Evolutionary conservation across 1,284 basidiomycete species (phyloP).

Genomic region (Lignosus rhinocerotis): DNA sequence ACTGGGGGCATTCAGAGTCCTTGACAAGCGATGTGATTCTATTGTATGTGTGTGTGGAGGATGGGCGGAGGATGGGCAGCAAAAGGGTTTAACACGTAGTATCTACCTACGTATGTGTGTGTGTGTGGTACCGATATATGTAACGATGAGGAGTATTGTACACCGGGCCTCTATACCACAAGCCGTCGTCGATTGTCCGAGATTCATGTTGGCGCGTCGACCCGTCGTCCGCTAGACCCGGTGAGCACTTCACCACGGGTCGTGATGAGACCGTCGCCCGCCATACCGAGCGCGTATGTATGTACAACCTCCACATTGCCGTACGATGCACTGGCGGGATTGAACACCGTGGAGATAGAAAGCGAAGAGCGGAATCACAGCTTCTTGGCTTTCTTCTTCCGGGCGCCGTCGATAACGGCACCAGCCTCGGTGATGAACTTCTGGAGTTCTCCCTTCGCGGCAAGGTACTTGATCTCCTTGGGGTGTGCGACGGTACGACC

Average conservation of each 20-base stretch:
- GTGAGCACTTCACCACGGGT: conserved; percentile 21
- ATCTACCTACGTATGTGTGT: conserved; percentile 7
- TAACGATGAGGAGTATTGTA: conserved; percentile 17
- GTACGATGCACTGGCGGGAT: neutral
- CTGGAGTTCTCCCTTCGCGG: conserved; percentile 53
- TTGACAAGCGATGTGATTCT: neutral
- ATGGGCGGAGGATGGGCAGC: neutral
- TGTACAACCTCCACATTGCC: conserved; percentile 16
- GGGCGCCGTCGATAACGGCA: conserved; percentile 52
- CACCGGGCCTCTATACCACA: conserved; percentile 24
- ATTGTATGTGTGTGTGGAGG: neutral
- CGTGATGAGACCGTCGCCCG: conserved; percentile 5
- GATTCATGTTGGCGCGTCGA: conserved; percentile 10
- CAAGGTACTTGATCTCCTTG: conserved; percentile 53
- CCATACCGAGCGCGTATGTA: neutral
- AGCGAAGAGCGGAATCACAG: conserved; percentile 11
- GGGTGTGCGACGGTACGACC: conserved; percentile 59
- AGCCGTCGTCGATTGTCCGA: conserved; percentile 5
- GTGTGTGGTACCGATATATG: conserved; percentile 11
- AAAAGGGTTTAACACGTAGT: conserved; percentile 10
- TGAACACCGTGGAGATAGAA: neutral
- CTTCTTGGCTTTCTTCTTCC: conserved; percentile 52
- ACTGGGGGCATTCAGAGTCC: neutral
- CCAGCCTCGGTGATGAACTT: conserved; percentile 56
- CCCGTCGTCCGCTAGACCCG: conserved; percentile 10